Evolutionary conservation across 495 filamentous ascomycete genomes (phyloP).

Genomic region (Tirmania nivea): DNA sequence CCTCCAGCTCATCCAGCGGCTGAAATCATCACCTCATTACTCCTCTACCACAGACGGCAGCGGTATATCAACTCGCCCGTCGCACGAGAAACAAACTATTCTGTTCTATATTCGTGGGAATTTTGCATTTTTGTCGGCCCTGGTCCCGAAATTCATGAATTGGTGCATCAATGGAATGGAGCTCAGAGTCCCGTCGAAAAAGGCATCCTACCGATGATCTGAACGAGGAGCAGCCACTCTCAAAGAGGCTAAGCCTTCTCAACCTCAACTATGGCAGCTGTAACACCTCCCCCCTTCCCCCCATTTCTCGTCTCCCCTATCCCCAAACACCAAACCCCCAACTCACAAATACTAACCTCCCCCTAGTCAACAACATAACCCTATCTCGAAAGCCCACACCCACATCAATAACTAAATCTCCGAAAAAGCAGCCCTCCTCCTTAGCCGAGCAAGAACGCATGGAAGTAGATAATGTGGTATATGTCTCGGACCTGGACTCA

Average conservation of each 20-base stretch:
- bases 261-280: conserved; percentile 43
- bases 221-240: conserved; percentile 28
- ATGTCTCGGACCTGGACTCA: conserved; percentile 72
- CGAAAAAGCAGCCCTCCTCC: conserved; percentile 1
- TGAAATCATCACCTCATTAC: too few relatives aligned
- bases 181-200: conserved; percentile 10
- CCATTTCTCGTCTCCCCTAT: neutral
- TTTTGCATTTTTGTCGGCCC: too few relatives aligned
- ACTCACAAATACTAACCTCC: conserved; percentile 2
- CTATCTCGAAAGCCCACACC: conserved; percentile 10
- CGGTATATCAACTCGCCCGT: too few relatives aligned
- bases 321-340: conserved; percentile 6
- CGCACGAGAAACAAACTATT: too few relatives aligned
- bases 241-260: conserved; percentile 61
- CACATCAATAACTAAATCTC: conserved; percentile 1
- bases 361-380: too few relatives aligned
- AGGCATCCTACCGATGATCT: conserved; percentile 12
- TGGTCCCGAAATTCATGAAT: too few relatives aligned
- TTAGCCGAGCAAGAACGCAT: conserved; percentile 37
- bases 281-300: neutral
- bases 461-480: conserved; percentile 79
- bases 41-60: too few relatives aligned
- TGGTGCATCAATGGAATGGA: conserved; percentile 13
- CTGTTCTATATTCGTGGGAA: too few relatives aligned
- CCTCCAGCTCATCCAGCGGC: too few relatives aligned